Evolutionary conservation across 768 basidiomycete genomes (phyloP).

Genomic region (Trametes gibbosa): DNA sequence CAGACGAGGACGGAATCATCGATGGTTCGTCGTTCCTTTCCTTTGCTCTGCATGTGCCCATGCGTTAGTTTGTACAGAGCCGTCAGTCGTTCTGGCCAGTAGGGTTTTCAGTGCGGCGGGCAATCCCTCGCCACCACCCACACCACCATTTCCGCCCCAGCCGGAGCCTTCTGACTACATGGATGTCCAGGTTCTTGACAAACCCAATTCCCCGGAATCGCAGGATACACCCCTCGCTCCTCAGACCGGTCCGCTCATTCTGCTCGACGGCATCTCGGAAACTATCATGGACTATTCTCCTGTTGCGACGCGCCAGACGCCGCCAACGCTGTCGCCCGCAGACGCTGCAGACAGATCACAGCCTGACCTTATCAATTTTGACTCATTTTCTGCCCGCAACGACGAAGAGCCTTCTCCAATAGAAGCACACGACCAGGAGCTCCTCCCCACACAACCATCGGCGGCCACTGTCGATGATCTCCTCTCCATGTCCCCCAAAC

Average conservation of each 20-base stretch:
- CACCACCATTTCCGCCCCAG: constrained; percentile 16
- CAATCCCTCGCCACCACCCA: constrained; percentile 72
- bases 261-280: not conserved
- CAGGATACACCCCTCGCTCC: not conserved
- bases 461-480: constrained; percentile 22
- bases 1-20: constrained; percentile 31
- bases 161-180: constrained; percentile 15
- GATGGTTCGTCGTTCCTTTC: constrained; percentile 31
- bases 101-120: constrained; percentile 66
- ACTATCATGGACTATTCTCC: not conserved
- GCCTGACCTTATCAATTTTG: constrained; percentile 40
- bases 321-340: not conserved
- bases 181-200: constrained; percentile 9
- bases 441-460: not conserved
- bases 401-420: not conserved
- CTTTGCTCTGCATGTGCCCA: not conserved
- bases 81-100: constrained; percentile 63
- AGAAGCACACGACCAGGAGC: not conserved
- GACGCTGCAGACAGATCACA: constrained; percentile 18
- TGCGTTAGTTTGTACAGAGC: constrained; percentile 40
- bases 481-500: constrained; percentile 24
- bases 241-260: not conserved
- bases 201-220: not conserved
- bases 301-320: not conserved
- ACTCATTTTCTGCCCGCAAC: constrained; percentile 37